Conservation (phyloP, 2,329 filamentous ascomycete species). For the Ceratocystis albifundus region DNA sequence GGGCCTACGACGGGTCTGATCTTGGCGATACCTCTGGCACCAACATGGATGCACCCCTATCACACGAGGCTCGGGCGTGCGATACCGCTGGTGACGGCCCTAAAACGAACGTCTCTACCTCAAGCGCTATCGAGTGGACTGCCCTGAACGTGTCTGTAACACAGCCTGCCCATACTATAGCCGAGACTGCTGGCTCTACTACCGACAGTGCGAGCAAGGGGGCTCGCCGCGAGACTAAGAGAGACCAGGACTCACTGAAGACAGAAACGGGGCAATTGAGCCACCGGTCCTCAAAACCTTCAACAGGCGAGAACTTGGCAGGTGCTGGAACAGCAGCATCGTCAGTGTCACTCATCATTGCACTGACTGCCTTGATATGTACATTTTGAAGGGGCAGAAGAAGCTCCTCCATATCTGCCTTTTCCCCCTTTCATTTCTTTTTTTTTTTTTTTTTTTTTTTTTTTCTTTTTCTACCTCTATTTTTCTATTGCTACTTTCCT, state of each 20-base stretch:
- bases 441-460: neutral
- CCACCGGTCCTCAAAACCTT: slow-evolving; percentile 3
- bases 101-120: too few species aligned
- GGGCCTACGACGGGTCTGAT: neutral
- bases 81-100: too few species aligned
- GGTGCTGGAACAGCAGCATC: slow-evolving; percentile 19
- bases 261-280: neutral
- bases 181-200: too few species aligned
- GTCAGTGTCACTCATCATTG: slow-evolving; percentile 22
- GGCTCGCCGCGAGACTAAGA: too few species aligned
- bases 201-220: too few species aligned
- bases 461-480: neutral
- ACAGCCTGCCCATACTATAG: too few species aligned
- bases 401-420: neutral
- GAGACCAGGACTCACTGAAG: too few species aligned
- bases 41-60: neutral
- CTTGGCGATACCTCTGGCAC: neutral
- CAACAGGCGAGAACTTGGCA: slow-evolving; percentile 14
- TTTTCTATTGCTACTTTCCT: neutral
- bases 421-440: too few species aligned
- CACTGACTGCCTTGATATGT: slow-evolving; percentile 22
- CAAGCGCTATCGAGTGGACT: too few species aligned
- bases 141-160: too few species aligned
- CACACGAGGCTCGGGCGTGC: too few species aligned
- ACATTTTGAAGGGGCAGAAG: slow-evolving; percentile 13